Evolutionary conservation across 805 yeast species (phyloP), one percentile per base, ranked within the genome.

Genomic region (Lachancea thermotolerans): DNA sequence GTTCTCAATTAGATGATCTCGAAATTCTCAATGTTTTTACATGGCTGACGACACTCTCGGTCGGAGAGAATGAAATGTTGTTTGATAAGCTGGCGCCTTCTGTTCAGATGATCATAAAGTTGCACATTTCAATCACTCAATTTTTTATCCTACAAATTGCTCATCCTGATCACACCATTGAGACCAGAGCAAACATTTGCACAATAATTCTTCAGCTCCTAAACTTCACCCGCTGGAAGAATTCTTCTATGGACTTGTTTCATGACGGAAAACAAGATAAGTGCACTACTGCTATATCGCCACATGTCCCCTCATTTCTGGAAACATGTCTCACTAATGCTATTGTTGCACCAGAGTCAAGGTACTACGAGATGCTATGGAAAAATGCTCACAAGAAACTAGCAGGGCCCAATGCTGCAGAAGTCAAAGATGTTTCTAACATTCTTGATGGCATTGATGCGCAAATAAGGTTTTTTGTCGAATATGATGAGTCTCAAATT

Each of bases 271-370:
- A 57, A 16, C 48, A 49, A 10, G 47, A 53, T 15, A 15, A 38
- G 10, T 45, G 45, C 14, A 45, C 49, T 28, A 55, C 57, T 10
- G 48, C 53, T 27, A 54, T 68, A 2, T 69, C 75, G 2, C 73
- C 79, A 7, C 74, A 70, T 50, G 74, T 90, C 15, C 96, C 97
- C 3, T 84, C 95, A 1, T 82, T 89, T 59, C 72, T 91, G 44
- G 98, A 91, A 62, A 72, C 89, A 2, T 86, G 93, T 11, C 69
- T 90, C 31, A 70, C 77, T 0, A 78, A 84, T 52, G 87, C 89
- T 1, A 74, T 90, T 14, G 69, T 86, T 29, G 73, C 91, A 1
- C 96, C 96, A 0, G 93, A 85, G 57, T 79, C 91, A 29, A 73
- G 98, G 47, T 62, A 71, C 14, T 87, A 77, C 58, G 75, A 83